phyloP scores from a whole-genome alignment of 352 stramenopile genomes.

The Globisporangium lucens region DNA sequence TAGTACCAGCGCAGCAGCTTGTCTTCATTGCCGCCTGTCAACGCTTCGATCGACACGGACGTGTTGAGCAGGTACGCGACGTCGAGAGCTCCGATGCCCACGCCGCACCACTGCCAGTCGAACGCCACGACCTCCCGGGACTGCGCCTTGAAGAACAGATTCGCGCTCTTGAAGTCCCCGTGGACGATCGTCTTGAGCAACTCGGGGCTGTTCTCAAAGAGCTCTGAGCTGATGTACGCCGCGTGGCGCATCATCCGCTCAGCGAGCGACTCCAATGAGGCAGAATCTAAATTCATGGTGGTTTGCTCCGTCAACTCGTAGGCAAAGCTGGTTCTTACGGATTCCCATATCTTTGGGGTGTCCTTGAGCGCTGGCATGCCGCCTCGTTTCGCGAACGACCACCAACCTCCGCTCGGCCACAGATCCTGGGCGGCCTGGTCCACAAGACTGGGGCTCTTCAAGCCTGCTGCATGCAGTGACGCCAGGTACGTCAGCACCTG shows the following conservation, averaged over 20 bases:
- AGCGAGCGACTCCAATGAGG: conserved; percentile 24
- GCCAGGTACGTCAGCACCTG: conserved; percentile 50
- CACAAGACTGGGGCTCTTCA: conserved; percentile 25
- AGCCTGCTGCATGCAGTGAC: conserved; percentile 37
- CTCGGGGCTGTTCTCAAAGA: conserved; percentile 25
- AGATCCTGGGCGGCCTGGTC: conserved; percentile 25
- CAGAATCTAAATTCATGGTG: not conserved
- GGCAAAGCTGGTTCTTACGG: conserved; percentile 32
- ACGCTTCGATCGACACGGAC: conserved; percentile 49
- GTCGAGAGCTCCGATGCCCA: conserved; percentile 58
- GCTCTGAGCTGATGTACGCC: conserved; percentile 41
- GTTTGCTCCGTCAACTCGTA: conserved; percentile 13
- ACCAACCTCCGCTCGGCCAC: conserved; percentile 52
- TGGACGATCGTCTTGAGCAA: conserved; percentile 50
- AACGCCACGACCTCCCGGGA: conserved; percentile 53
- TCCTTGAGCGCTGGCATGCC: conserved; percentile 32
- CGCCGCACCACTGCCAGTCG: conserved; percentile 70
- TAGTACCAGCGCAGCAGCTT: conserved; percentile 59
- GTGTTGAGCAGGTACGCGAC: conserved; percentile 72
- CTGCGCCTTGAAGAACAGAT: conserved; percentile 56
- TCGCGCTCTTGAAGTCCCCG: conserved; percentile 71
- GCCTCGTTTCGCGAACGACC: conserved; percentile 57
- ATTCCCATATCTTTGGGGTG: conserved; percentile 36
- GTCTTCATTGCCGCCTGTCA: conserved; percentile 25
- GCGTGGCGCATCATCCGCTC: conserved; percentile 48